Evolutionary conservation across 495 filamentous ascomycete species (phyloP).

Genomic region (Chlorociboria aeruginascens): DNA sequence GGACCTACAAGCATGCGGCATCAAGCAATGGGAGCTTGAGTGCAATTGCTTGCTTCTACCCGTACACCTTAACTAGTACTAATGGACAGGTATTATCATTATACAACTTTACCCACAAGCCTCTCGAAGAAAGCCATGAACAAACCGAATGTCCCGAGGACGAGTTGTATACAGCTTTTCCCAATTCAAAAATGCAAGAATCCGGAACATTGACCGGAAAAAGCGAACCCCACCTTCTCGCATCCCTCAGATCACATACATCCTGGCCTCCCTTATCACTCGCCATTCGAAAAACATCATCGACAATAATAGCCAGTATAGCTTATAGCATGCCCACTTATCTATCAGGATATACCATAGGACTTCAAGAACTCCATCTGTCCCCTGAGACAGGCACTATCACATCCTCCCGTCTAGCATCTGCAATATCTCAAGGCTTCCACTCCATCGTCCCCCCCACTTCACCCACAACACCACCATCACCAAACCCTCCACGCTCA

Average conservation of each 20-base stretch:
- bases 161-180: too few relatives aligned
- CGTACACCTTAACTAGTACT: constrained; percentile 72
- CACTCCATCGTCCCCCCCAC: constrained; percentile 16
- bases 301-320: constrained; percentile 61
- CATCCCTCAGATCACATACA: constrained; percentile 72
- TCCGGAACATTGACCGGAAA: neutral
- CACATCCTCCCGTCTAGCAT: constrained; percentile 42
- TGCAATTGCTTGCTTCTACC: constrained; percentile 59
- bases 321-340: constrained; percentile 69
- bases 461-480: constrained; percentile 2
- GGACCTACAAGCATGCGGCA: constrained; percentile 32
- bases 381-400: constrained; percentile 35
- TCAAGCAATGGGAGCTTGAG: constrained; percentile 51
- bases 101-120: constrained; percentile 35
- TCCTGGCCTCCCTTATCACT: constrained; percentile 69
- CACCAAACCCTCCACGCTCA: neutral
- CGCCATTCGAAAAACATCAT: constrained; percentile 51
- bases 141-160: too few relatives aligned
- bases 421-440: constrained; percentile 28
- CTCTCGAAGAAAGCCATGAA: neutral
- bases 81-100: constrained; percentile 58
- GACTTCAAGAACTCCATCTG: constrained; percentile 70
- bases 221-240: constrained; percentile 42
- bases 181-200: neutral
- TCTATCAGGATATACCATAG: constrained; percentile 70